Evolutionary conservation across 2,329 filamentous ascomycete genomes (phyloP).

Genomic region (Ophiostoma tasmaniense): DNA sequence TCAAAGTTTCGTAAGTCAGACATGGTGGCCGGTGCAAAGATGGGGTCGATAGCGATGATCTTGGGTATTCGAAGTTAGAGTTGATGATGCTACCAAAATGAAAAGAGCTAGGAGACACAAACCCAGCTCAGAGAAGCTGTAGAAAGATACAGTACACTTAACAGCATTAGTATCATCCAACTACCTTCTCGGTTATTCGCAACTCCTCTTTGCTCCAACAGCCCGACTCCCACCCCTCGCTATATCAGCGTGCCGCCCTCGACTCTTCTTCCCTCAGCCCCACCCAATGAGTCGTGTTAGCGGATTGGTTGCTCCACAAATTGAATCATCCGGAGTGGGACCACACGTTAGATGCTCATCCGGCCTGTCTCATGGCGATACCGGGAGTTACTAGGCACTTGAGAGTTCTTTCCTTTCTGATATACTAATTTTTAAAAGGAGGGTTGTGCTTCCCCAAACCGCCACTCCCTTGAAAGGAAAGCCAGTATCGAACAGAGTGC

Average conservation of each 20-base stretch:
- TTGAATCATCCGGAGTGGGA: neutral
- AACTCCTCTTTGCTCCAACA: neutral
- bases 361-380: neutral
- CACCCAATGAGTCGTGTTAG: constrained; percentile 17
- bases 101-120: neutral
- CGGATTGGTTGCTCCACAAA: neutral
- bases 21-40: neutral
- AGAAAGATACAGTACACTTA: neutral
- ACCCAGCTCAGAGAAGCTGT: neutral
- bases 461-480: neutral
- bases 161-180: neutral
- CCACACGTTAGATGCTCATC: neutral
- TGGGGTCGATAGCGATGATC: neutral
- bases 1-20: neutral
- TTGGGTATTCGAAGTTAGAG: neutral
- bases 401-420: neutral
- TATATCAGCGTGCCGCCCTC: constrained; percentile 13
- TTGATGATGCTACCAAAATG: neutral
- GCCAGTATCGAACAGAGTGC: neutral
- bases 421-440: neutral
- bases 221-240: neutral
- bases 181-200: neutral
- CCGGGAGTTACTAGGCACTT: neutral
- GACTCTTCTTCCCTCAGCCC: constrained; percentile 24
- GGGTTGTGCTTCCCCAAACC: no score